Conservation (phyloP, 306 rosid species). For the Quercus agrifolia region DNA sequence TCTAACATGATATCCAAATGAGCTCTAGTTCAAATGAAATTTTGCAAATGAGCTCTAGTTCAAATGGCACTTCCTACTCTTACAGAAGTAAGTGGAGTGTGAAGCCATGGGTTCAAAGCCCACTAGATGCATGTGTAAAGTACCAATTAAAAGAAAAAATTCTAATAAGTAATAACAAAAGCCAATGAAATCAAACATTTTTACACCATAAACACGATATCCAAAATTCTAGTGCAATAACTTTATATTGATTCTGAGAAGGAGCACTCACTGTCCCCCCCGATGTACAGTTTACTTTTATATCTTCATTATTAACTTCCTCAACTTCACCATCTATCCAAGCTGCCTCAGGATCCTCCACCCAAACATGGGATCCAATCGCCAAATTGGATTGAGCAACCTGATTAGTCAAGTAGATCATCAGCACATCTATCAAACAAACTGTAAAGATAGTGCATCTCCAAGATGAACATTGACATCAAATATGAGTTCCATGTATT, state of each 20-base stretch:
- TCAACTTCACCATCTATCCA: constrained; percentile 84
- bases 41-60: background rate
- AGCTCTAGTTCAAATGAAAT: too few species aligned
- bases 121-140: background rate
- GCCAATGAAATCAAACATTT: background rate
- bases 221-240: background rate
- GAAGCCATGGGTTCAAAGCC: too few species aligned
- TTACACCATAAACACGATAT: background rate
- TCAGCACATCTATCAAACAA: constrained; percentile 16
- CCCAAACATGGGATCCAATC: constrained; percentile 72
- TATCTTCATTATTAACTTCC: constrained; percentile 41
- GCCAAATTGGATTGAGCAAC: constrained; percentile 43
- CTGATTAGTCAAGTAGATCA: constrained; percentile 44
- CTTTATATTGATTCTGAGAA: background rate
- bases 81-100: too few species aligned
- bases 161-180: background rate
- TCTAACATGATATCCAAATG: background rate
- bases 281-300: constrained; percentile 43
- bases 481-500: background rate
- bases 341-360: constrained; percentile 70
- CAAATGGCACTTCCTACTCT: background rate
- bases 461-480: constrained; percentile 3
- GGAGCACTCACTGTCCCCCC: constrained; percentile 58
- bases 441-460: background rate
- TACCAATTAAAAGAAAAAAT: background rate